Evolutionary conservation across 208 protist species (phyloP).

Genomic region (Trypanosoma congolense): DNA sequence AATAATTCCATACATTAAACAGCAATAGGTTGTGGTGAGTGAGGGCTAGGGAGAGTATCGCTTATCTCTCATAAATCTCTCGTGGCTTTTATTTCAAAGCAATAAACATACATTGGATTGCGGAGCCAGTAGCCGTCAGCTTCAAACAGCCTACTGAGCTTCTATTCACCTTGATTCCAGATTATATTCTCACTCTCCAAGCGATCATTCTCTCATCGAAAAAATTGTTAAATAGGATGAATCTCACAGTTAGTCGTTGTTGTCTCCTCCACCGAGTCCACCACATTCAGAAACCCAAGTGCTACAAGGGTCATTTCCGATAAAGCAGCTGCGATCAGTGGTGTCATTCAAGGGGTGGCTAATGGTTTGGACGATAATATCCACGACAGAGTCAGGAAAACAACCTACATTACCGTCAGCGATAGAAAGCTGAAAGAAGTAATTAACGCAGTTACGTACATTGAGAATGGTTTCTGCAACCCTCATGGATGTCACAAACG

Average conservation of each 20-base stretch:
- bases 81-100: too few species aligned
- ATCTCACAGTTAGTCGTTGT: conserved; percentile 2
- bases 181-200: conserved; percentile 5
- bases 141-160: too few species aligned
- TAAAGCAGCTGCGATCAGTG: conserved; percentile 1
- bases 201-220: neutral
- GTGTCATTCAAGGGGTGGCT: conserved; percentile 45
- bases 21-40: too few species aligned
- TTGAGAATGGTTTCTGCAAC: conserved; percentile 49
- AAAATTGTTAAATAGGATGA: conserved; percentile 11
- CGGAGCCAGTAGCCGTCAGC: too few species aligned
- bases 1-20: too few species aligned
- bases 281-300: conserved; percentile 12
- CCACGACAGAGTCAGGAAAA: conserved; percentile 61
- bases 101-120: too few species aligned
- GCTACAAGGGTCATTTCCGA: conserved; percentile 15
- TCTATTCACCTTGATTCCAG: too few species aligned
- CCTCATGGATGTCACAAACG: conserved; percentile 52
- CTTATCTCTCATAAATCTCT: too few species aligned
- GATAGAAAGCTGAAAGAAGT: conserved; percentile 77
- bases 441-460: conserved; percentile 77
- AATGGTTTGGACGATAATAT: conserved; percentile 43
- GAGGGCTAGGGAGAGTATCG: too few species aligned
- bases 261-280: neutral
- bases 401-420: conserved; percentile 60